These are phyloP conservation scores for Funneliformis geosporum DNA, from an alignment of 192 early-diverging fungal species.

Conservation along the genomic window DNA sequence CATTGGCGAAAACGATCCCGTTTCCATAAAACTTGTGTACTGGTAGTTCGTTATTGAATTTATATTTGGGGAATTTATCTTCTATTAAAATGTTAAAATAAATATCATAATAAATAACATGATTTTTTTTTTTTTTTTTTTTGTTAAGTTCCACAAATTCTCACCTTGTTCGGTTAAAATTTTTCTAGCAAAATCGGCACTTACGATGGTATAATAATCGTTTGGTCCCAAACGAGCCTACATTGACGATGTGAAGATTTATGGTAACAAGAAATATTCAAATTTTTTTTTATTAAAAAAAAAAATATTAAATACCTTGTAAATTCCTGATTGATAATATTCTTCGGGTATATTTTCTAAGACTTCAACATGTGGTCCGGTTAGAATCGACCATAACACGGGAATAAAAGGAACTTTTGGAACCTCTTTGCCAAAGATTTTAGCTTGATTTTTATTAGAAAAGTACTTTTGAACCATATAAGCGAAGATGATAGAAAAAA, in stretches of 20 bases:
- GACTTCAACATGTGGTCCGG: background rate
- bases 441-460: background rate
- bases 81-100: too few relatives aligned
- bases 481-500: background rate
- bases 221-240: background rate
- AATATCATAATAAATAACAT: too few relatives aligned
- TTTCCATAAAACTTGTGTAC: background rate
- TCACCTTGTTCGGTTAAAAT: background rate
- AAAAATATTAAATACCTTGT: background rate
- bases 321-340: background rate
- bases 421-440: background rate
- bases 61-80: background rate
- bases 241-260: background rate
- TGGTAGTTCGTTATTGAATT: background rate
- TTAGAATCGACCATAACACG: background rate
- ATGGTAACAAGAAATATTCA: too few relatives aligned
- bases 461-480: background rate
- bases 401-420: background rate
- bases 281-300: too few relatives aligned
- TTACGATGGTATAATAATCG: background rate
- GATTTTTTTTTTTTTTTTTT: too few relatives aligned
- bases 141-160: too few relatives aligned
- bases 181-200: background rate
- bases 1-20: background rate
- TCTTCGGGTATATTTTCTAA: background rate